phyloP scores from a whole-genome alignment of 2,329 filamentous ascomycete genomes.

The Curvularia spicifera region DNA sequence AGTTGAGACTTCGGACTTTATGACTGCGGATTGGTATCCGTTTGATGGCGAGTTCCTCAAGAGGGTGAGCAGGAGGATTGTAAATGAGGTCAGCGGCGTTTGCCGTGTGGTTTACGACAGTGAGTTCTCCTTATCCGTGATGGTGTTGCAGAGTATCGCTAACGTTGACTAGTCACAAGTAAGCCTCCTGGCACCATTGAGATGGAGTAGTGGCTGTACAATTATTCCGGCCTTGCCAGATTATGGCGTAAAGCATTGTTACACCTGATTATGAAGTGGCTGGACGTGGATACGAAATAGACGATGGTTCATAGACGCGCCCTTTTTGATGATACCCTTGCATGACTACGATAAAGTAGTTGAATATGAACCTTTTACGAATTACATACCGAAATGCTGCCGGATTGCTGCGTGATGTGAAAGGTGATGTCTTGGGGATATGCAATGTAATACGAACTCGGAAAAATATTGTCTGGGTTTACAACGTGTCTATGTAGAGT shows the following conservation, averaged over 20 bases:
- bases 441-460: not conserved
- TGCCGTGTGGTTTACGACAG: constrained; percentile 73
- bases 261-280: not conserved
- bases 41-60: constrained; percentile 71
- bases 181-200: constrained; percentile 77
- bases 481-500: not conserved
- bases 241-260: not conserved
- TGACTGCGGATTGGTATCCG: constrained; percentile 74
- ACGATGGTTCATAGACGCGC: constrained; percentile 29
- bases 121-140: constrained; percentile 47
- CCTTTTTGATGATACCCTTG: constrained; percentile 36
- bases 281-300: constrained; percentile 16
- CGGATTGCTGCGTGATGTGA: constrained; percentile 7
- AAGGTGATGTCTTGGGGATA: not conserved
- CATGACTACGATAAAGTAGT: constrained; percentile 18
- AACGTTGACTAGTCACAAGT: constrained; percentile 58
- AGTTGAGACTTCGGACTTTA: constrained; percentile 71
- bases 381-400: constrained; percentile 32
- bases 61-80: constrained; percentile 69
- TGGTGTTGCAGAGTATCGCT: constrained; percentile 20
- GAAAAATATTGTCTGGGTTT: not conserved
- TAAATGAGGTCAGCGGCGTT: constrained; percentile 77
- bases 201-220: constrained; percentile 65
- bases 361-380: constrained; percentile 15
- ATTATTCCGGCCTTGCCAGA: not conserved